These are phyloP conservation scores for Coniochaeta sp. DNA, from an alignment of 2,329 filamentous ascomycete genomes.

Conservation along the genomic window DNA sequence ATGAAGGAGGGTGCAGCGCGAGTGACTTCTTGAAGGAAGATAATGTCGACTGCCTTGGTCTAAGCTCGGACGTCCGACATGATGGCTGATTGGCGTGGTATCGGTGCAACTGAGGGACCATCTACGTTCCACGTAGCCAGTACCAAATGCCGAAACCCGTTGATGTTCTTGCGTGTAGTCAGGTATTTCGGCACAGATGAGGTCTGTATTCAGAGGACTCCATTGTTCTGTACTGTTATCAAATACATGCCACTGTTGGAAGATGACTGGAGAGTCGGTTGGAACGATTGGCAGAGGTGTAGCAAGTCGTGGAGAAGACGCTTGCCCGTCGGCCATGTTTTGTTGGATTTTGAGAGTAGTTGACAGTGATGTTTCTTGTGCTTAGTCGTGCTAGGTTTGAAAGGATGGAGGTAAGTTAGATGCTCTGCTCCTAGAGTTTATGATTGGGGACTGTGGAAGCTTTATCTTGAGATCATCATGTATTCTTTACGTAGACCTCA, in stretches of 20 bases:
- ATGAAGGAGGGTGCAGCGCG: conserved; percentile 14
- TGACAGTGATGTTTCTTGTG: too few relatives aligned
- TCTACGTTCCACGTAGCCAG: conserved; percentile 26
- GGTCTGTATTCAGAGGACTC: not conserved
- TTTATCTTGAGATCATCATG: too few relatives aligned
- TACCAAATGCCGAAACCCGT: not conserved
- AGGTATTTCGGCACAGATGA: not conserved
- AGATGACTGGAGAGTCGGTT: not conserved
- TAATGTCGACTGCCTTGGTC: conserved; percentile 15
- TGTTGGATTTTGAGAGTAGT: too few relatives aligned
- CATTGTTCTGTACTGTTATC: not conserved
- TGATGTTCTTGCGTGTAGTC: too few relatives aligned
- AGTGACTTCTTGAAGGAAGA: conserved; percentile 28
- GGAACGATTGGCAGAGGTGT: not conserved
- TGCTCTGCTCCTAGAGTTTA: too few relatives aligned
- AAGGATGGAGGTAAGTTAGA: too few relatives aligned
- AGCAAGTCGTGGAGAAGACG: not conserved
- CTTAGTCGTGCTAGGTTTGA: too few relatives aligned
- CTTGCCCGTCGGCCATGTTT: too few relatives aligned
- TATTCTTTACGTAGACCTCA: too few relatives aligned
- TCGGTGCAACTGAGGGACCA: conserved; percentile 7
- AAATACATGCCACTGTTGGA: not conserved
- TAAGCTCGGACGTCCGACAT: conserved; percentile 14
- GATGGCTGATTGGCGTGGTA: conserved; percentile 17
- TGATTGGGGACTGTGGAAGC: too few relatives aligned